These are phyloP conservation scores for Xylariomycetidae sp. DNA, from an alignment of 2,329 filamentous ascomycete species.

Conservation along the genomic window DNA sequence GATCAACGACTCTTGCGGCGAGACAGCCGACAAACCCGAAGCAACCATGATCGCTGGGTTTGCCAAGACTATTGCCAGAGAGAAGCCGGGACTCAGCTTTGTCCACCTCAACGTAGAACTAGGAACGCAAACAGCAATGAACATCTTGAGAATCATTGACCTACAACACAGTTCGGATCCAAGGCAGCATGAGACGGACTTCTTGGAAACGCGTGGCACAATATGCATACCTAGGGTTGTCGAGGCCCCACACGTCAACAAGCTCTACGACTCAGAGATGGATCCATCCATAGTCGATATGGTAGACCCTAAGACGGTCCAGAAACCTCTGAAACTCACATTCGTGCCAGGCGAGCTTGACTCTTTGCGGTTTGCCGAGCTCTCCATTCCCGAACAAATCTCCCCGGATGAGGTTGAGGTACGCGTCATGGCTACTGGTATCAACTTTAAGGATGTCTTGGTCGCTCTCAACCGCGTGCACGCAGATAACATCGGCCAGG, in stretches of 20 bases:
- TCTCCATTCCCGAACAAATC: not conserved
- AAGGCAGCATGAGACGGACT: not conserved
- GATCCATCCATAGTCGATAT: not conserved
- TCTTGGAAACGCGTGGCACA: not conserved
- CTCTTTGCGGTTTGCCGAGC: not conserved
- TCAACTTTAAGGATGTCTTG: not conserved
- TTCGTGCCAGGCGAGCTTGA: not conserved
- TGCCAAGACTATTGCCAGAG: slow-evolving; percentile 1
- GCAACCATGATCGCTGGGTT: slow-evolving; percentile 2
- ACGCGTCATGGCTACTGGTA: not conserved
- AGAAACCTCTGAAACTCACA: not conserved
- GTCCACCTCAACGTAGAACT: slow-evolving; percentile 1
- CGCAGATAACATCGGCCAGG: not conserved
- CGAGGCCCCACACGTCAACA: slow-evolving; percentile 2
- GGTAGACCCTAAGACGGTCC: not conserved
- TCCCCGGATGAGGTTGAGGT: not conserved
- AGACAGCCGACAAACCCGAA: not conserved
- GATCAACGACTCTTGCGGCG: slow-evolving; percentile 1
- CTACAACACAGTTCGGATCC: not conserved
- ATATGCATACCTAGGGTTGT: slow-evolving; percentile 2
- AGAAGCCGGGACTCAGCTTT: slow-evolving; percentile 1
- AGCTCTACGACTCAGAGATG: not conserved
- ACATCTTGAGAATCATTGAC: slow-evolving; percentile 1
- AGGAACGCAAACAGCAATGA: not conserved
- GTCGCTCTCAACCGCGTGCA: not conserved